These are phyloP conservation scores for Solanum dulcamara DNA, from an alignment of 257 asterid genomes.

Conservation along the genomic window DNA sequence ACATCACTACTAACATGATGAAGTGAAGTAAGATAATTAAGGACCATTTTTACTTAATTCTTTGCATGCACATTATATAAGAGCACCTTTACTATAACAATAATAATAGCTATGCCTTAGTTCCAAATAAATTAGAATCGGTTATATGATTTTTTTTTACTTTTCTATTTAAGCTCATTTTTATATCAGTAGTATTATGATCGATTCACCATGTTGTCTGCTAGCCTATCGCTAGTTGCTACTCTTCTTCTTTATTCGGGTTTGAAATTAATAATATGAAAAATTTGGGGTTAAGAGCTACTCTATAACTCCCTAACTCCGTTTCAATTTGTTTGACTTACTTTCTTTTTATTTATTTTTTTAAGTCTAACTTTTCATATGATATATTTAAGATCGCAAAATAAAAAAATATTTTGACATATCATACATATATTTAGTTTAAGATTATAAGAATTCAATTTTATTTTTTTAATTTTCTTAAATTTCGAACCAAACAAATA, in stretches of 20 bases:
- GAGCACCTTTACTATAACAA: neutral
- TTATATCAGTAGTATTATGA: neutral
- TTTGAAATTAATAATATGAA: neutral
- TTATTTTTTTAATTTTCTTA: accelerated
- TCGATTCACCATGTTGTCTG: neutral
- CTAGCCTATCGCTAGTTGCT: too few relatives aligned
- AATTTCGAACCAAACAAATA: too few relatives aligned
- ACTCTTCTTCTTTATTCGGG: neutral
- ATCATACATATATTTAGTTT: too few relatives aligned
- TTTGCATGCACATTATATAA: neutral
- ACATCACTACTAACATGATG: neutral
- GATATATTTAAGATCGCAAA: too few relatives aligned
- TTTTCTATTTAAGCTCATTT: neutral
- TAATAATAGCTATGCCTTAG: neutral
- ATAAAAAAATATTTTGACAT: too few relatives aligned
- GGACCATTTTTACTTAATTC: neutral
- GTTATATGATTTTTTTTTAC: neutral
- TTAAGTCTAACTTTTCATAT: too few relatives aligned
- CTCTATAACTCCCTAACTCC: too few relatives aligned
- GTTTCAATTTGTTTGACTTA: too few relatives aligned
- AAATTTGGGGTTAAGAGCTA: neutral
- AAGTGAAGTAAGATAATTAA: neutral
- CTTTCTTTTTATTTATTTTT: too few relatives aligned
- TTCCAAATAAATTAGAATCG: neutral
- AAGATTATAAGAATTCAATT: too few relatives aligned